Conservation (phyloP, 208 protist species). For the Trypanosoma theileri region DNA sequence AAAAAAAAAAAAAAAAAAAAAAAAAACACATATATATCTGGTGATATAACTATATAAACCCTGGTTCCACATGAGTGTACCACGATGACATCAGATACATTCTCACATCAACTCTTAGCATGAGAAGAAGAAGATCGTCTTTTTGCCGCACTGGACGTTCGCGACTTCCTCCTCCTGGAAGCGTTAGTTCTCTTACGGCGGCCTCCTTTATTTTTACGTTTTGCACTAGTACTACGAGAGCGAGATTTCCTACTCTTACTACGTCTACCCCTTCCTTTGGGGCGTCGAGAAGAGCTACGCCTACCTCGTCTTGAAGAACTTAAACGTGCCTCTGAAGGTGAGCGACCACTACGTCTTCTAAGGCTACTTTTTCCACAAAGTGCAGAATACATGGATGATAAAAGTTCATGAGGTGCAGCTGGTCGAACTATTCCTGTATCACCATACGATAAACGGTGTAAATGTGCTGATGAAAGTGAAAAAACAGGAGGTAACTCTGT, state of each 20-base stretch:
- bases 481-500: conserved; percentile 19
- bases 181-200: neutral
- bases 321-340: neutral
- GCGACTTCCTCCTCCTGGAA: neutral
- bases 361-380: conserved; percentile 1
- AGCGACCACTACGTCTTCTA: conserved; percentile 3
- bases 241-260: conserved; percentile 13
- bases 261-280: conserved; percentile 14
- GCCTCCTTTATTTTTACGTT: neutral
- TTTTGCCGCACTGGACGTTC: neutral
- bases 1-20: too few relatives aligned
- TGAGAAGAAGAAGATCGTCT: neutral
- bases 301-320: conserved; percentile 1
- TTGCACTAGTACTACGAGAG: conserved; percentile 16
- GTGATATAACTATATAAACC: neutral
- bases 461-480: neutral
- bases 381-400: neutral
- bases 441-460: conserved; percentile 19
- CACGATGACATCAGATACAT: neutral
- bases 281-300: conserved; percentile 1
- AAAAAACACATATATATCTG: neutral
- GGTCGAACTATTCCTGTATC: conserved; percentile 10
- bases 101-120: neutral
- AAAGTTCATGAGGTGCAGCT: conserved; percentile 18
- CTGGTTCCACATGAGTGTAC: too few relatives aligned